Evolutionary conservation across 2,329 filamentous ascomycete genomes (phyloP).

Genomic region (Neocucurbitaria cava): DNA sequence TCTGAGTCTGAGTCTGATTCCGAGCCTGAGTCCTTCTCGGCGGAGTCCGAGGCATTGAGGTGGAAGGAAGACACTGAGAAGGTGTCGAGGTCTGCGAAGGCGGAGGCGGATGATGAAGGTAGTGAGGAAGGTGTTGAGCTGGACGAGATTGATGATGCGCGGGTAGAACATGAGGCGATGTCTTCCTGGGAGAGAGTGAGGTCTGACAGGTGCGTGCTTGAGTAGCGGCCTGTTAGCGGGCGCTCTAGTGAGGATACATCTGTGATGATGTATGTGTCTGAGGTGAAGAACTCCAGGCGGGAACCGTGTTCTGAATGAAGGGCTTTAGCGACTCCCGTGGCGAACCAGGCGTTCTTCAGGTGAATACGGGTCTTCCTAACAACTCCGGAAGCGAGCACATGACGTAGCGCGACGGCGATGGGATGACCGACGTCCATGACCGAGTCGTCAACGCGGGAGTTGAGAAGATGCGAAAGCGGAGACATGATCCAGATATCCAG

Average conservation of each 20-base stretch:
- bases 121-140: conserved; percentile 6
- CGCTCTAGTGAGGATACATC: conserved; percentile 4
- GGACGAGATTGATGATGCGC: background rate
- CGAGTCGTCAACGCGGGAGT: conserved; percentile 24
- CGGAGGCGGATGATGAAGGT: conserved; percentile 13
- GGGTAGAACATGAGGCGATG: background rate
- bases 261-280: background rate
- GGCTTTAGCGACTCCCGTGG: conserved; percentile 10
- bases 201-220: conserved; percentile 10
- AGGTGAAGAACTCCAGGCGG: conserved; percentile 8
- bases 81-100: conserved; percentile 17
- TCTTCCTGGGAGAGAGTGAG: conserved; percentile 13
- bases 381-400: conserved; percentile 12
- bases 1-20: too few species aligned
- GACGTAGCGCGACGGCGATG: conserved; percentile 17
- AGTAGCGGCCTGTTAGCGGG: conserved; percentile 7
- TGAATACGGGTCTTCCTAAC: conserved; percentile 11
- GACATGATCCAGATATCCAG: conserved; percentile 16
- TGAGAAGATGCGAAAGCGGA: conserved; percentile 17
- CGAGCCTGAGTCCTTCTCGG: background rate
- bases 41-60: conserved; percentile 1
- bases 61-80: conserved; percentile 18
- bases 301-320: conserved; percentile 10
- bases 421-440: conserved; percentile 18
- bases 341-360: conserved; percentile 20